Evolutionary conservation across 1,284 basidiomycete genomes (phyloP).

Genomic region (Agroathelia rolfsii): DNA sequence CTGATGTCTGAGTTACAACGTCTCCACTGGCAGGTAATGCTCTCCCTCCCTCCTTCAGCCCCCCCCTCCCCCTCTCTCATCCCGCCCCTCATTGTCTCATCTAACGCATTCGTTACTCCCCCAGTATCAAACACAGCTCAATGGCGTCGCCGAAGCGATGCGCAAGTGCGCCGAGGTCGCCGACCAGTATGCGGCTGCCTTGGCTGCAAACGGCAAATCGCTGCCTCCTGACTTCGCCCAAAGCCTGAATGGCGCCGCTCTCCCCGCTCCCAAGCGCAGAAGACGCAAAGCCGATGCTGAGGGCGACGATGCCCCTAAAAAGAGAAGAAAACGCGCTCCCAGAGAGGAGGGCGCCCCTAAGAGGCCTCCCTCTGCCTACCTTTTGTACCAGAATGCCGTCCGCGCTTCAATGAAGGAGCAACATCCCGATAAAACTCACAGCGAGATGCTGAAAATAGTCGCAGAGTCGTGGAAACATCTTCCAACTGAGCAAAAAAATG

Average conservation of each 20-base stretch:
- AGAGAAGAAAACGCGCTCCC: constrained; percentile 42
- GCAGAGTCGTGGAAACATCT: constrained; percentile 75
- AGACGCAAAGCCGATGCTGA: constrained; percentile 30
- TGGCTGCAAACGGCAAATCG: constrained; percentile 21
- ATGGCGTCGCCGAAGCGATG: constrained; percentile 45
- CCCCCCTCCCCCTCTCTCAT: constrained; percentile 5
- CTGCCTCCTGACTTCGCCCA: constrained; percentile 15
- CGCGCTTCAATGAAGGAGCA: constrained; percentile 62
- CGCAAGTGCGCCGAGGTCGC: constrained; percentile 46
- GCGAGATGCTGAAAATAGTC: constrained; percentile 67
- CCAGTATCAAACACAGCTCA: constrained; percentile 45
- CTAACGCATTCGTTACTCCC: constrained; percentile 9
- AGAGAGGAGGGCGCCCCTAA: constrained; percentile 94
- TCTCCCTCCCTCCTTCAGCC: constrained; percentile 6
- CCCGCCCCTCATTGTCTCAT: constrained; percentile 15
- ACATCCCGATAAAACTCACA: constrained; percentile 58
- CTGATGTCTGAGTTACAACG: too few species aligned
- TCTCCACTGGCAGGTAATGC: too few species aligned
- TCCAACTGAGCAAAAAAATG: too few species aligned
- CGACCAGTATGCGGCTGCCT: constrained; percentile 31
- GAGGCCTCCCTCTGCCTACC: constrained; percentile 88
- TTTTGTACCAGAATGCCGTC: constrained; percentile 91
- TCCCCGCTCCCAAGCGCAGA: constrained; percentile 44
- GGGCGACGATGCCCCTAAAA: constrained; percentile 33
- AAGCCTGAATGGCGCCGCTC: constrained; percentile 22